phyloP scores from a whole-genome alignment of 208 protist species.

The Phytomonas sp. region DNA sequence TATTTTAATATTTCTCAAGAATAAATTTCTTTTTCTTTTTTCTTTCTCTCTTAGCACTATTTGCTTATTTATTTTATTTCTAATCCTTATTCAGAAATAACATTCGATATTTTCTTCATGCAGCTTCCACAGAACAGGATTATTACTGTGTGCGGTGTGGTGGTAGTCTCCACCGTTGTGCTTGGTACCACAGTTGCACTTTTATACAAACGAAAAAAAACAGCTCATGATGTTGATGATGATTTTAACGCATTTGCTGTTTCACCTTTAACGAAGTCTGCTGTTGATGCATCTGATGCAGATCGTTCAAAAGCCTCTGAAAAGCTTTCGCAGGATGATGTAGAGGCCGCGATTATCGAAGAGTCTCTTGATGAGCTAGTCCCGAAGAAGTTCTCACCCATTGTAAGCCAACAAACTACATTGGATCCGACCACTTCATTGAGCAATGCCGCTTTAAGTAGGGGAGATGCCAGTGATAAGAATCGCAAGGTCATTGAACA shows the following conservation, averaged over 20 bases:
- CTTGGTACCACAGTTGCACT: not conserved
- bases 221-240: constrained; percentile 2
- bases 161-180: not conserved
- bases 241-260: constrained; percentile 1
- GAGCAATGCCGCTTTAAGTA: not conserved
- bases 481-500: constrained; percentile 18
- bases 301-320: not conserved
- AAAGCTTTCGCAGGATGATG: constrained; percentile 1
- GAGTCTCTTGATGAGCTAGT: constrained; percentile 20
- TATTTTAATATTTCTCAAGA: not conserved
- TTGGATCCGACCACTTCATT: not conserved
- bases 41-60: not conserved
- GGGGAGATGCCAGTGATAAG: constrained; percentile 1
- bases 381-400: not conserved
- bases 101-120: not conserved
- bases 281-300: not conserved
- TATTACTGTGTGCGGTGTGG: not conserved
- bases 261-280: not conserved
- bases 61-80: constrained; percentile 3
- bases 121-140: not conserved
- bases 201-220: not conserved
- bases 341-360: constrained; percentile 15
- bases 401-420: not conserved
- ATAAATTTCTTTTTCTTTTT: not conserved
- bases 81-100: not conserved